Evolutionary conservation across 345 rosid species (phyloP).

Genomic region (Mercurialis annua): DNA sequence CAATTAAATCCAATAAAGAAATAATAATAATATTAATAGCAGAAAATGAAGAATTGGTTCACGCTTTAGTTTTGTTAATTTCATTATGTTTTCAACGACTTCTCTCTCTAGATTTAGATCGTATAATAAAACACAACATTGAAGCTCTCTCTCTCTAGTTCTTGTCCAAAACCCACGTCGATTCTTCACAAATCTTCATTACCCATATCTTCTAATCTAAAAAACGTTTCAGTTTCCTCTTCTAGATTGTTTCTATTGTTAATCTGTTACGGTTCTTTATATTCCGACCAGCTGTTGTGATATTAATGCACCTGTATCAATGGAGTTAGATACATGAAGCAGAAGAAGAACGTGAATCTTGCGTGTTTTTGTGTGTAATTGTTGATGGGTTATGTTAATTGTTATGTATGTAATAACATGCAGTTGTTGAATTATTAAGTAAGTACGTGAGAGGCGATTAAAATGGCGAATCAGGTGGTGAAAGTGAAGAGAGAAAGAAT

Average conservation of each 20-base stretch:
- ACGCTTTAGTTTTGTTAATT: slow-evolving; percentile 20
- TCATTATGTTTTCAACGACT: slow-evolving; percentile 22
- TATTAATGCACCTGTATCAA: slow-evolving; percentile 31
- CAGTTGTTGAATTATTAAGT: slow-evolving; percentile 27
- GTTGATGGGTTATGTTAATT: no score
- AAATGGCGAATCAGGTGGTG: slow-evolving; percentile 56
- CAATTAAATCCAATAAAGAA: no score
- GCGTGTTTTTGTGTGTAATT: background rate
- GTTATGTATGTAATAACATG: slow-evolving; percentile 52
- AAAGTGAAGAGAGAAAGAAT: slow-evolving; percentile 64
- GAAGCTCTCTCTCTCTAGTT: slow-evolving; percentile 11
- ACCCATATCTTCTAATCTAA: slow-evolving; percentile 1
- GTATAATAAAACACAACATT: no score
- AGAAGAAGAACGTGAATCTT: slow-evolving; percentile 55
- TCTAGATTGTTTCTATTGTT: background rate
- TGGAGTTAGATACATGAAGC: slow-evolving; percentile 28
- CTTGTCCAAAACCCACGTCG: slow-evolving; percentile 32
- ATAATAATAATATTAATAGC: no score
- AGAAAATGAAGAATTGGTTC: slow-evolving; percentile 29
- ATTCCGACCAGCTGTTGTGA: slow-evolving; percentile 7
- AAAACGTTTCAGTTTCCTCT: slow-evolving; percentile 1
- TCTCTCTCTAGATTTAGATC: slow-evolving; percentile 30
- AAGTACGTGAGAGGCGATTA: slow-evolving; percentile 27
- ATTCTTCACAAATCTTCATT: slow-evolving; percentile 17
- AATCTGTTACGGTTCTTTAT: background rate